Conservation (phyloP, 2,329 filamentous ascomycete genomes). For the Trichoderma afroharzianum region DNA sequence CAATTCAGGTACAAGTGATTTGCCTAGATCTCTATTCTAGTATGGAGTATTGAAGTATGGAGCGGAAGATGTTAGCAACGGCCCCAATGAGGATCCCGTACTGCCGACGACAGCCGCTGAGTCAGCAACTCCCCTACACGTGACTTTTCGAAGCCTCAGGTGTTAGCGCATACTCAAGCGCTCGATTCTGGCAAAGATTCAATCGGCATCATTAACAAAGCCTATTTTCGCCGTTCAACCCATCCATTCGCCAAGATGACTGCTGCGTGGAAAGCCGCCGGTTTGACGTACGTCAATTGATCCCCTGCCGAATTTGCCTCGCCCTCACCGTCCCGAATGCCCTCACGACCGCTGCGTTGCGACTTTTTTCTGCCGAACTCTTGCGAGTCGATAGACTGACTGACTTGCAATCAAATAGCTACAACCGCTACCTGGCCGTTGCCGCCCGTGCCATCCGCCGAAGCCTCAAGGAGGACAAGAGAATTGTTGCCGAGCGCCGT, state of each 20-base stretch:
- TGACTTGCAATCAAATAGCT: conserved; percentile 55
- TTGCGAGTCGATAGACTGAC: conserved; percentile 30
- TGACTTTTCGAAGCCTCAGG: conserved; percentile 30
- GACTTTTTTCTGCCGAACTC: neutral
- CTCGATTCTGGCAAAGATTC: conserved; percentile 36
- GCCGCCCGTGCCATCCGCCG: conserved; percentile 92
- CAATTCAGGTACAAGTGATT: neutral
- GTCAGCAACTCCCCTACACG: neutral
- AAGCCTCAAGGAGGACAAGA: conserved; percentile 93
- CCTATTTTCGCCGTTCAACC: conserved; percentile 27
- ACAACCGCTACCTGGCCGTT: conserved; percentile 99
- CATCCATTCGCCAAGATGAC: conserved; percentile 69
- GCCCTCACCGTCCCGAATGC: neutral
- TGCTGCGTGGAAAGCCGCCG: conserved; percentile 97
- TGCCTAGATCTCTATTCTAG: no score
- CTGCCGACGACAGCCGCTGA: neutral
- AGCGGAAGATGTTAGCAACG: neutral
- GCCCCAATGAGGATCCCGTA: neutral
- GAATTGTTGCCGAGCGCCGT: conserved; percentile 81
- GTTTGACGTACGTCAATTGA: conserved; percentile 75
- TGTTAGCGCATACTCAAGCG: conserved; percentile 24
- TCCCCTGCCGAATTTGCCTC: conserved; percentile 2
- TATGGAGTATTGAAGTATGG: no score
- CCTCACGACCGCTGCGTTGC: neutral
- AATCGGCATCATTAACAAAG: conserved; percentile 33